Conservation (phyloP, 1,284 basidiomycete genomes). For the Phlebopus sp. region DNA sequence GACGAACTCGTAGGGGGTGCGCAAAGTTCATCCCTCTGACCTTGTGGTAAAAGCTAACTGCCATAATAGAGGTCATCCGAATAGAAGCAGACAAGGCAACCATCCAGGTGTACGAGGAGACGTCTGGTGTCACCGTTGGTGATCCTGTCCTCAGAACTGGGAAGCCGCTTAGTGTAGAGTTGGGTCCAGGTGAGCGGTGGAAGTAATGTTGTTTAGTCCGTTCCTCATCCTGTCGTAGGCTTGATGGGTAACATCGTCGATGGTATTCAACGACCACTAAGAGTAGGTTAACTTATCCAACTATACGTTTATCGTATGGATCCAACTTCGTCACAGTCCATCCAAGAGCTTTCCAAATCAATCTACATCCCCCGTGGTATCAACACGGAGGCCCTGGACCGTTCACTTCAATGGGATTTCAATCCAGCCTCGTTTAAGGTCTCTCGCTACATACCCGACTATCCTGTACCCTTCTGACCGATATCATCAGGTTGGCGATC, state of each 20-base stretch:
- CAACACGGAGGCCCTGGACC: conserved; percentile 94
- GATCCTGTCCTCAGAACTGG: conserved; percentile 97
- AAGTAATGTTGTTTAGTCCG: not conserved
- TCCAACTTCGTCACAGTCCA: conserved; percentile 56
- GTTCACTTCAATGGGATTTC: conserved; percentile 93
- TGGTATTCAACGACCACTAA: conserved; percentile 90
- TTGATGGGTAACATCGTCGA: conserved; percentile 99
- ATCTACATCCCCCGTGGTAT: conserved; percentile 99
- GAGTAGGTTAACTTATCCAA: conserved; percentile 46
- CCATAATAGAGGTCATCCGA: conserved; percentile 84
- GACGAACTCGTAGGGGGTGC: conserved; percentile 94
- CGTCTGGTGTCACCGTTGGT: conserved; percentile 95
- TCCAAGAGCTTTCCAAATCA: conserved; percentile 94
- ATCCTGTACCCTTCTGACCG: conserved; percentile 14
- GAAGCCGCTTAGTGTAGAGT: conserved; percentile 95
- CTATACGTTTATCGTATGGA: conserved; percentile 11
- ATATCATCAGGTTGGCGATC: conserved; percentile 78
- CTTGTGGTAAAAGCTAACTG: conserved; percentile 16
- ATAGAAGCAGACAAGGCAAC: conserved; percentile 97
- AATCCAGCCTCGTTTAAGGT: conserved; percentile 82
- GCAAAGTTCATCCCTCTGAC: conserved; percentile 24
- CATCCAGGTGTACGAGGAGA: conserved; percentile 99
- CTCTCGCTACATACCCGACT: conserved; percentile 13
- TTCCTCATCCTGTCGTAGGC: conserved; percentile 45
- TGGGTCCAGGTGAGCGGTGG: conserved; percentile 80